Percentiles rank a stretch among this genome's conserved stretches.
phyloP scores from a whole-genome alignment of 495 filamentous ascomycete species.

The Hypoxylon cercidicola region DNA sequence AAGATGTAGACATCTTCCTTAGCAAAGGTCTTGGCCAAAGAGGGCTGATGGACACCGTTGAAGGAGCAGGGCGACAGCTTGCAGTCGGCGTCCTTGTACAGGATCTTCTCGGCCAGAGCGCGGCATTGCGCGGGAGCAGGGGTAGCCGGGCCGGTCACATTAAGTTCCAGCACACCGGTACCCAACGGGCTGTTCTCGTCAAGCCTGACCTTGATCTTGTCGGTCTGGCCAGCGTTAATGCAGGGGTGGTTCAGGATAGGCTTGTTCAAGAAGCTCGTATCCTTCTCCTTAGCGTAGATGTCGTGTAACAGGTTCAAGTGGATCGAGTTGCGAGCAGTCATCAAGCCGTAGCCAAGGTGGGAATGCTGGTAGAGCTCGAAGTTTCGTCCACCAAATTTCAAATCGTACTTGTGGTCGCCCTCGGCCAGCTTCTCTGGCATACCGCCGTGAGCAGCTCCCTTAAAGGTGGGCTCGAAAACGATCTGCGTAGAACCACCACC shows the following conservation, averaged over 20 bases:
- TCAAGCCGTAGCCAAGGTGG: conserved; percentile 96
- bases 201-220: conserved; percentile 74
- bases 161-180: conserved; percentile 67
- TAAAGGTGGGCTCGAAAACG: conserved; percentile 96
- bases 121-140: conserved; percentile 88
- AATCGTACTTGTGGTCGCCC: conserved; percentile 95
- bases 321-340: conserved; percentile 88
- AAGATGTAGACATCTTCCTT: conserved; percentile 95
- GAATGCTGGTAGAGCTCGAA: conserved; percentile 99
- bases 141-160: conserved; percentile 84
- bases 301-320: conserved; percentile 76
- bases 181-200: conserved; percentile 70
- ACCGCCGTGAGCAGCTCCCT: conserved; percentile 72
- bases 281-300: conserved; percentile 58
- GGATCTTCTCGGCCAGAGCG: conserved; percentile 85
- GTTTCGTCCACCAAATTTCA: conserved; percentile 87
- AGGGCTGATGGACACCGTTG: conserved; percentile 94
- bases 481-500: conserved; percentile 96
- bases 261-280: conserved; percentile 65
- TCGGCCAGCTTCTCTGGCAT: conserved; percentile 88
- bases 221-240: conserved; percentile 80
- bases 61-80: conserved; percentile 91
- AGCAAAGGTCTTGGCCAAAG: conserved; percentile 90
- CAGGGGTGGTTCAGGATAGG: conserved; percentile 85
- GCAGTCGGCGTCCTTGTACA: conserved; percentile 87